Base-by-base conservation (phyloP, 2,329 filamentous ascomycete genomes). In the Pestalotiopsis sp. region DNA sequence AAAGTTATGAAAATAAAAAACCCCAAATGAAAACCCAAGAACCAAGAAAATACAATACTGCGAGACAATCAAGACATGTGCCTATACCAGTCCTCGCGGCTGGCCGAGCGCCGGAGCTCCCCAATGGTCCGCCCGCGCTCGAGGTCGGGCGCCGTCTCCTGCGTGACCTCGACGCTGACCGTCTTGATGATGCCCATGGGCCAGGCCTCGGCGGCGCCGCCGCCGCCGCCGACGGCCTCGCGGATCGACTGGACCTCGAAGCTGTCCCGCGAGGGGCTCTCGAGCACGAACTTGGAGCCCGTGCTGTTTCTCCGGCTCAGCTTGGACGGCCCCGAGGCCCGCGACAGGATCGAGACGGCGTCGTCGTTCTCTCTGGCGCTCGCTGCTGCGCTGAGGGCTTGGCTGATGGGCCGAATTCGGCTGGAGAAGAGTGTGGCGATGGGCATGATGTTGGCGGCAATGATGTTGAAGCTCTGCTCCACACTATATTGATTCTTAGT, bases 101-200 rank as follows among this genome's bases (percentile, higher is more conserved):
- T 61, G 56, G 68, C 69, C 2, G 23, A 59, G 9, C 69, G 64
- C 14, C 68, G 64, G 58, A 57, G 65, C 9, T 70, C 61, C 17
- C 67, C 65, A 6, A 67, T 68, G 27, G 71, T 65, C 25, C 69
- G 49, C 2, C 67, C 71, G 36, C 69, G 69, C 11, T 73, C 69
- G 14, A 76, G 36, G 27, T 78, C 72, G 20, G 73, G 68, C 56
- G 75, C 76, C 56, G 76, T 73, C 72, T 81, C 79, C 69, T 80
- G 75, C 4, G 77, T 71, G 2, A 81, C 77, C 70, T 81, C 76
- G 13, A 81, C 77, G 57, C 77, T 79, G 27, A 81, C 79, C 2
- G 79, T 80, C 74, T 81, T 81, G 71, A 81, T 80, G 69, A 81
- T 81, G 20, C 79, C 78, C 23, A 75, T 70, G 0, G 79, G 76